phyloP scores from a whole-genome alignment of 1,284 basidiomycete genomes.

The Ceratobasidium sp. region DNA sequence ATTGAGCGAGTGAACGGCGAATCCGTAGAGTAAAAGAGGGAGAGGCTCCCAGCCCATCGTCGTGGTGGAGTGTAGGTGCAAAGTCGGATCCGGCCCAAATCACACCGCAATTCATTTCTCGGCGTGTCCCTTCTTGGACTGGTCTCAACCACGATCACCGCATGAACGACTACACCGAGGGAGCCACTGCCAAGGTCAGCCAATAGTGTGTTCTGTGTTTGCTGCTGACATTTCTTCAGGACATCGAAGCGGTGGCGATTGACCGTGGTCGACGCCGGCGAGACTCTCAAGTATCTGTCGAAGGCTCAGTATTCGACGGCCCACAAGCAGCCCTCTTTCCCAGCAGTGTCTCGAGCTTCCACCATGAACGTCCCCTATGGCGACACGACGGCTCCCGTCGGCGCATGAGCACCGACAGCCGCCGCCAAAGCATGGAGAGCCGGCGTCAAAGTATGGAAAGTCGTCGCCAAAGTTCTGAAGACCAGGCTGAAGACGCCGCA shows the following conservation, averaged over 20 bases:
- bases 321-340: conserved; percentile 73
- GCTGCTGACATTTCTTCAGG: conserved; percentile 57
- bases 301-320: conserved; percentile 75
- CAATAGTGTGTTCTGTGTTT: background rate
- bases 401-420: conserved; percentile 39
- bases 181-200: conserved; percentile 52
- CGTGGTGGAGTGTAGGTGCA: background rate
- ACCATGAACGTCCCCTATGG: conserved; percentile 58
- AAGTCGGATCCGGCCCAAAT: background rate
- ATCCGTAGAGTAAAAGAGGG: conserved; percentile 80
- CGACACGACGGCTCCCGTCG: conserved; percentile 52
- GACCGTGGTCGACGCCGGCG: conserved; percentile 57
- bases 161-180: conserved; percentile 75
- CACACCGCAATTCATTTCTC: background rate
- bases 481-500: conserved; percentile 30
- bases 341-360: conserved; percentile 78
- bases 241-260: conserved; percentile 64
- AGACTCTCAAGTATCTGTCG: conserved; percentile 69
- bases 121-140: background rate
- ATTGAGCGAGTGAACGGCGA: conserved; percentile 79
- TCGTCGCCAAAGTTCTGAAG: conserved; percentile 48
- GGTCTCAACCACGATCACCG: background rate
- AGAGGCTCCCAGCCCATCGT: conserved; percentile 74
- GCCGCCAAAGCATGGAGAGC: conserved; percentile 12
- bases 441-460: conserved; percentile 60